phyloP scores from a whole-genome alignment of 495 filamentous ascomycete genomes.

The Aspergillus coremiiformis region DNA sequence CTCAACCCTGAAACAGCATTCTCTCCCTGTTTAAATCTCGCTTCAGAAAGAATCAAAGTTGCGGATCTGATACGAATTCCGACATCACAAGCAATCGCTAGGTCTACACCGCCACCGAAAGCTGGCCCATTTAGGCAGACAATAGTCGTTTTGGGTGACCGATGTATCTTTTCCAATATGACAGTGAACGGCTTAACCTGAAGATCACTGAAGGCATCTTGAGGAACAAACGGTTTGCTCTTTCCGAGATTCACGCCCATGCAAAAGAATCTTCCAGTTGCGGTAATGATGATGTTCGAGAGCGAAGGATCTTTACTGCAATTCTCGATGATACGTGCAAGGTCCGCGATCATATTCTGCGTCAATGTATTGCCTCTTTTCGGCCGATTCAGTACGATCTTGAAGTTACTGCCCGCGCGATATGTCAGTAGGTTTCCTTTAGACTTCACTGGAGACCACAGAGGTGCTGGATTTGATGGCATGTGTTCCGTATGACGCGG shows the following conservation, averaged over 20 bases:
- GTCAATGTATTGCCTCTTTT: conserved; percentile 33
- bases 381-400: conserved; percentile 25
- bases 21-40: conserved; percentile 12
- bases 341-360: conserved; percentile 19
- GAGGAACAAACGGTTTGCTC: conserved; percentile 13
- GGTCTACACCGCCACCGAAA: conserved; percentile 32
- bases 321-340: conserved; percentile 16
- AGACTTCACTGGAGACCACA: conserved; percentile 11
- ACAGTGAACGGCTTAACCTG: conserved; percentile 17
- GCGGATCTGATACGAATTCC: conserved; percentile 17
- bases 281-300: conserved; percentile 28
- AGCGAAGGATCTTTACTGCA: conserved; percentile 16
- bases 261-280: conserved; percentile 33
- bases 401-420: conserved; percentile 23
- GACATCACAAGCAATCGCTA: conserved; percentile 33
- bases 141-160: conserved; percentile 31
- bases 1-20: conserved; percentile 16
- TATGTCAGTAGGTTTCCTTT: conserved; percentile 13
- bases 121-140: conserved; percentile 31
- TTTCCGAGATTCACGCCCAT: conserved; percentile 34
- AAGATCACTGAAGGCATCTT: conserved; percentile 9
- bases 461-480: neutral
- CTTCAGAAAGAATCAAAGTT: conserved; percentile 26
- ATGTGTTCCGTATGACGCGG: neutral
- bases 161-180: conserved; percentile 26